Percentiles rank a stretch among this genome's conserved stretches.
Conservation (phyloP, 2,329 filamentous ascomycete species). For the Aspergillus piperis region DNA sequence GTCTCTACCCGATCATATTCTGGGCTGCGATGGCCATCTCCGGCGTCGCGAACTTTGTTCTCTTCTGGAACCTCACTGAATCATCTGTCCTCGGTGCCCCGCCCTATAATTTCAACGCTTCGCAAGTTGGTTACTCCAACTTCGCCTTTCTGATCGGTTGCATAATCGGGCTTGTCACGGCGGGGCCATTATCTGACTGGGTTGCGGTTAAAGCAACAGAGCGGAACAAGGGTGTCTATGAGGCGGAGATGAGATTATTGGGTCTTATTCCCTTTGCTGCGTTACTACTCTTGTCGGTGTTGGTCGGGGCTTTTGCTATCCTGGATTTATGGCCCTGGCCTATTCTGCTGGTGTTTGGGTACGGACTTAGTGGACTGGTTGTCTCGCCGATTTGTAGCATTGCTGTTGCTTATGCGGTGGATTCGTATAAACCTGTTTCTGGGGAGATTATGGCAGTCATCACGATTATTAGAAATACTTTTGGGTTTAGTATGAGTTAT, state of each 20-base stretch:
- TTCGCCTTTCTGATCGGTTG: conserved; percentile 7
- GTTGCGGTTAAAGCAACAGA: not conserved
- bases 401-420: conserved; percentile 7
- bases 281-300: not conserved
- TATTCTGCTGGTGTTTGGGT: conserved; percentile 4
- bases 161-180: conserved; percentile 2
- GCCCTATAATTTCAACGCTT: conserved; percentile 5
- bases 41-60: conserved; percentile 5
- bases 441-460: conserved; percentile 11
- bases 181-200: conserved; percentile 10
- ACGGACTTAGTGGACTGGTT: not conserved
- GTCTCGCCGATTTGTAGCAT: conserved; percentile 2
- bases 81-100: not conserved
- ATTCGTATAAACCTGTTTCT: conserved; percentile 8
- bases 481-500: conserved; percentile 11
- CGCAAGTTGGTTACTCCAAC: conserved; percentile 6
- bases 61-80: conserved; percentile 12
- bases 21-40: not conserved
- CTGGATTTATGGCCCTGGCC: not conserved
- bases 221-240: conserved; percentile 1
- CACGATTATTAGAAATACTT: conserved; percentile 8
- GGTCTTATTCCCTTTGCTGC: not conserved
- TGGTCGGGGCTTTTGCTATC: conserved; percentile 1
- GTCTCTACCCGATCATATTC: conserved; percentile 8
- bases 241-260: conserved; percentile 10